Base-by-base conservation (phyloP, 1,284 basidiomycete genomes). In the Afroboletus lepidellus region DNA sequence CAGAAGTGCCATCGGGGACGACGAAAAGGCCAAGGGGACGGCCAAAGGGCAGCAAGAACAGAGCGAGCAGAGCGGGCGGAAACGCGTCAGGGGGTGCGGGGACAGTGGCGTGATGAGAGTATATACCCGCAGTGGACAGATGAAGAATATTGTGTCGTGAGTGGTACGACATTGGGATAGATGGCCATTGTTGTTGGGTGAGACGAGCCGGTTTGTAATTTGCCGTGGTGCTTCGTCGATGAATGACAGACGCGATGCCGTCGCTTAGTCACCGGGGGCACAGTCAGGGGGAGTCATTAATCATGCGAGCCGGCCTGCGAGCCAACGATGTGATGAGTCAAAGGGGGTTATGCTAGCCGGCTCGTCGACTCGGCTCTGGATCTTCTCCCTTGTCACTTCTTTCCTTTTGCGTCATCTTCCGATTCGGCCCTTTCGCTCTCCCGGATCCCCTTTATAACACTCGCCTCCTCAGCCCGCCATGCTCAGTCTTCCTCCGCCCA, bases 21-120 rank as follows among this genome's bases (percentile, higher is more conserved):
- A 64, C 59, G 16, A 80, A 81, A 52, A 64, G 79, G 11, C 79
- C 79, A 1, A 70, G 78, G 44, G 78, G 78, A 24, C 67, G 78
- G 3, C 78, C 78, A 58, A 81, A 79, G 60, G 66, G 66, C 0
- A 68, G 66, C 25, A 68, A 68, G 48, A 68, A 68, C 13, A 63
- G 66, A 36, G 53, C 54, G 0, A 56, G 62, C 45, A 66, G 48
- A 45, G 13, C 57, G 37, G 52, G 56, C 18, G 63, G 62, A 23
- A 52, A 54, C 32, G 47, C 42, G 33, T 39, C 55, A 27, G 55
- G 59, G 8, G 21, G 47, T 29, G 36, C 20, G 11, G 36, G 34
- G 25, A 45, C 34, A 12, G 25, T 15, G 50, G 52, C 16, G 32
- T 41, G 48, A 43, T 44, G 42, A 57, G 2, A n/a, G 36, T 36